Conservation (phyloP, 116 monocot species). For the Iris pallida region DNA sequence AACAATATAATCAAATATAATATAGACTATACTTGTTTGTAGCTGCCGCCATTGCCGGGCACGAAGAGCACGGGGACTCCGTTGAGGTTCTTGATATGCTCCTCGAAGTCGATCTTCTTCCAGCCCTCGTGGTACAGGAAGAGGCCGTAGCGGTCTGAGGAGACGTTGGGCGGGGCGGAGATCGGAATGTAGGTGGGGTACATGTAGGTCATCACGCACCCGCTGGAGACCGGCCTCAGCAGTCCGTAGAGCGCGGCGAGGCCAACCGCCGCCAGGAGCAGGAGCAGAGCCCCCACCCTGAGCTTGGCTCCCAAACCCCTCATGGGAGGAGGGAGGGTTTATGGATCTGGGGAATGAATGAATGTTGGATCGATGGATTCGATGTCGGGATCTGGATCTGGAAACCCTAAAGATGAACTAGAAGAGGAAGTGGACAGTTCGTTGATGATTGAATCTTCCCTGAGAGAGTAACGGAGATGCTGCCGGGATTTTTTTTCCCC, state of each 20-base stretch:
- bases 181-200: constrained; percentile 94
- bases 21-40: constrained; percentile 63
- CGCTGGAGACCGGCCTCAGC: constrained; percentile 62
- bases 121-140: constrained; percentile 97
- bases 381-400: no score
- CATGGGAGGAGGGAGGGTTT: constrained; percentile 15
- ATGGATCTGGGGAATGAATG: no score
- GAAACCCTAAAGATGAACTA: no score
- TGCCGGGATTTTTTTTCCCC: no score
- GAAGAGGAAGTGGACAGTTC: no score
- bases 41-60: constrained; percentile 98
- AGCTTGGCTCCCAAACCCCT: constrained; percentile 36
- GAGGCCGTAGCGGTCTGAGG: constrained; percentile 71
- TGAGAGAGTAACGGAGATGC: no score
- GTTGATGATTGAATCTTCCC: no score
- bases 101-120: constrained; percentile 80
- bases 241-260: constrained; percentile 52
- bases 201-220: constrained; percentile 96
- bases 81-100: constrained; percentile 64
- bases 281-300: constrained; percentile 34
- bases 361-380: no score
- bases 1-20: no score
- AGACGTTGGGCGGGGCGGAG: constrained; percentile 43
- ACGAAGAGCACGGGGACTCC: constrained; percentile 94
- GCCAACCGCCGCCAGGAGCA: constrained; percentile 29